Evolutionary conservation across 345 rosid species (phyloP), one percentile per base, ranked within the genome.

Genomic region (Pistacia atlantica): DNA sequence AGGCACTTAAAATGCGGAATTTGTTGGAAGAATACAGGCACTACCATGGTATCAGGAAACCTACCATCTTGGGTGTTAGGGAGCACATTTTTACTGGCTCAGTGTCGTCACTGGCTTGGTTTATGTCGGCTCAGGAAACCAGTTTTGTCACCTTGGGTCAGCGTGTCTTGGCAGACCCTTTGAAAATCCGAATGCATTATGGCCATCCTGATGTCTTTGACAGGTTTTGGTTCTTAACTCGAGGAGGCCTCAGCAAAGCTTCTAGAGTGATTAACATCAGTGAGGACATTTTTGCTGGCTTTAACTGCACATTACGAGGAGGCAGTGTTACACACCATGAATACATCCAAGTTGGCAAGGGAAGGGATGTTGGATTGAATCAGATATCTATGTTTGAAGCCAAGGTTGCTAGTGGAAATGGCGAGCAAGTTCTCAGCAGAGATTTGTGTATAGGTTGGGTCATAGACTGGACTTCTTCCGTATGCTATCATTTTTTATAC

Each of bases 271-370:
- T 95, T 54, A 93, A 95, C 83, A 95, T 95, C 58, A 95, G 99
- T 69, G 99, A 96, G 84, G 99, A 96, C 82, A 96, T 96, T 72
- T 96, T 96, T 87, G 99, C 99, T 80, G 99, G 99, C 72, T 96
- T 96, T 79, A 96, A 96, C 79, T 96, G 99, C 86, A 96, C 99
- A 55, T 84, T 96, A 80, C 84, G 99, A 80, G 97, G 99, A 70
- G 99, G 99, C 77, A 96, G 92, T 84, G 91, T 93, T 75, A 96
- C 99, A 2, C 99, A 96, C 78, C 99, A 96, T 74, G 99, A 96
- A 74, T 96, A 96, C 81, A 88, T 96, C 78, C 99, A 96, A 80
- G 97, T 93, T 65, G 99, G 99, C 42, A 96, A 96, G 82, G 99
- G 99, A 79, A 92, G 99, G 86, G 99, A 96, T 89, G 99, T 96